phyloP scores from a whole-genome alignment of 306 rosid genomes.

The Begonia fuchsioides region DNA sequence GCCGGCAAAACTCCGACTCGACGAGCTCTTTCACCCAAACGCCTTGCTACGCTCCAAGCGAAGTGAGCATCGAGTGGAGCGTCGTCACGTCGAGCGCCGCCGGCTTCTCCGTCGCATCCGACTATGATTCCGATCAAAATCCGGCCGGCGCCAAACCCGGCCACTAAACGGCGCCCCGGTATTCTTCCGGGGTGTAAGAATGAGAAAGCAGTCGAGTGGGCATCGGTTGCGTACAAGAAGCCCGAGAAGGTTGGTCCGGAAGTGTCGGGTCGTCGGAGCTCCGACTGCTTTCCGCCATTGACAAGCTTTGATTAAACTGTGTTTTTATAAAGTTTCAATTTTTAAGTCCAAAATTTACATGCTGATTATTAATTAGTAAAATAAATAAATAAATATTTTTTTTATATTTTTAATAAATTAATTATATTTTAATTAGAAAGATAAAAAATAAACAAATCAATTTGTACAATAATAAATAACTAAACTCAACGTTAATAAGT shows the following conservation, averaged over 20 bases:
- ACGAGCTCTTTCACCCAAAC: constrained; percentile 51
- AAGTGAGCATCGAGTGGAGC: constrained; percentile 94
- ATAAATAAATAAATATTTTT: too few relatives aligned
- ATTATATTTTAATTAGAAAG: too few relatives aligned
- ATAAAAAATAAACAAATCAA: too few relatives aligned
- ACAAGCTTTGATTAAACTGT: too few relatives aligned
- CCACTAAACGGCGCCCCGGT: constrained; percentile 20
- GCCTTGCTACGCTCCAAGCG: constrained; percentile 77
- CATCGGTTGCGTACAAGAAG: constrained; percentile 24
- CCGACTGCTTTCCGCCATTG: constrained; percentile 25
- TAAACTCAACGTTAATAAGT: too few relatives aligned
- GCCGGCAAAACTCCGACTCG: constrained; percentile 29
- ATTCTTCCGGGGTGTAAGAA: constrained; percentile 57
- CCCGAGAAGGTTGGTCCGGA: constrained; percentile 21
- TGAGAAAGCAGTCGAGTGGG: constrained; percentile 61
- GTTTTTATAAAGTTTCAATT: constrained; percentile 30
- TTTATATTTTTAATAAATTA: too few relatives aligned
- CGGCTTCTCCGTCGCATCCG: constrained; percentile 53
- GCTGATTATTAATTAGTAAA: too few relatives aligned
- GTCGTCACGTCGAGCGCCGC: constrained; percentile 82
- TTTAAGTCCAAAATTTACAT: constrained; percentile 38
- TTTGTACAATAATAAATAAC: too few relatives aligned
- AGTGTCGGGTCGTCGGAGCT: constrained; percentile 6
- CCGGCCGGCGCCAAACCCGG: constrained; percentile 23
- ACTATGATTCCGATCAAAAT: constrained; percentile 42